These are phyloP conservation scores for Talaromyces albobiverticillius DNA, from an alignment of 2,329 filamentous ascomycete genomes.

Conservation along the genomic window DNA sequence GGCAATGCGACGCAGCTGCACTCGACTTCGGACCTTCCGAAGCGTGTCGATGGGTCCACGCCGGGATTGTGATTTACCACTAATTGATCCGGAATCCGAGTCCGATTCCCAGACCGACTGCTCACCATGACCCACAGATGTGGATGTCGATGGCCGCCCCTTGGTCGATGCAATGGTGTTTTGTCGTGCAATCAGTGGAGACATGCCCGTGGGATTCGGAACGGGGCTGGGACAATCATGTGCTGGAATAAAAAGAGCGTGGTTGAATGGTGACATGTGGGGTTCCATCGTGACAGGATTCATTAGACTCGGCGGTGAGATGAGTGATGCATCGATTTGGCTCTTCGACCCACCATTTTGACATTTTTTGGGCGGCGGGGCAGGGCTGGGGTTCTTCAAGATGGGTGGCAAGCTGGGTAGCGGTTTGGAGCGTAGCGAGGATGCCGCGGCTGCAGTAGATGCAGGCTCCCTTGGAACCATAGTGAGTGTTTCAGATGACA, in stretches of 20 bases:
- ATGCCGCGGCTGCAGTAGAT: slow-evolving; percentile 22
- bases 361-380: slow-evolving; percentile 23
- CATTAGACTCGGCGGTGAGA: slow-evolving; percentile 36
- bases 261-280: slow-evolving; percentile 37
- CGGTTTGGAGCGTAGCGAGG: slow-evolving; percentile 30
- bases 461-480: slow-evolving; percentile 27
- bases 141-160: slow-evolving; percentile 32
- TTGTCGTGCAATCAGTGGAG: slow-evolving; percentile 29
- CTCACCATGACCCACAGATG: slow-evolving; percentile 31
- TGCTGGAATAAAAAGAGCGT: slow-evolving; percentile 39
- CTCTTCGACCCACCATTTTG: slow-evolving; percentile 23
- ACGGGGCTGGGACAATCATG: slow-evolving; percentile 36
- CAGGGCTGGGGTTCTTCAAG: slow-evolving; percentile 20
- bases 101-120: slow-evolving; percentile 42
- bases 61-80: slow-evolving; percentile 32
- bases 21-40: slow-evolving; percentile 39
- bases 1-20: slow-evolving; percentile 34
- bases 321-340: slow-evolving; percentile 37
- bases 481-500: slow-evolving; percentile 27
- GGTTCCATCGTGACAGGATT: slow-evolving; percentile 39
- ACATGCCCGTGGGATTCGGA: slow-evolving; percentile 30
- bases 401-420: slow-evolving; percentile 30
- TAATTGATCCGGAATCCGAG: slow-evolving; percentile 34
- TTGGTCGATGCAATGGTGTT: slow-evolving; percentile 25
- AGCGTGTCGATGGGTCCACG: slow-evolving; percentile 37